These are phyloP conservation scores for Scutellaria galericulata DNA, from an alignment of 257 asterid genomes.

Conservation along the genomic window DNA sequence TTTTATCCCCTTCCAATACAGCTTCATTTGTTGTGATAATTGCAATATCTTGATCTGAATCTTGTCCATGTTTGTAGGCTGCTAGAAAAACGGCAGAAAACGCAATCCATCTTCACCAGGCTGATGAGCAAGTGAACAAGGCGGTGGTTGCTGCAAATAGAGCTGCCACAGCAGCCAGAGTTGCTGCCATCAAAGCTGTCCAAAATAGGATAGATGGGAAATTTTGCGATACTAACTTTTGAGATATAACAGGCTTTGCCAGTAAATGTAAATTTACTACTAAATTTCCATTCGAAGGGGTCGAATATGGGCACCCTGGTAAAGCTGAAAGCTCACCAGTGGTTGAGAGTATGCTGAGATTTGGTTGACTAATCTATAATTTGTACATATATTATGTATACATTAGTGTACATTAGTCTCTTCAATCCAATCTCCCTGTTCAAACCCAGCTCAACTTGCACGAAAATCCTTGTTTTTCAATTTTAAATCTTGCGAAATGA, in stretches of 20 bases:
- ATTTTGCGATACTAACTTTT: constrained; percentile 65
- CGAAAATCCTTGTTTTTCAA: not conserved
- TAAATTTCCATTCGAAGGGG: constrained; percentile 20
- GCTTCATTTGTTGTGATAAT: not conserved
- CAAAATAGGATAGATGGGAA: constrained; percentile 80
- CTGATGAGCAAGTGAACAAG: constrained; percentile 78
- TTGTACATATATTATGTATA: constrained; percentile 59
- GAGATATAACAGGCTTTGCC: constrained; percentile 3
- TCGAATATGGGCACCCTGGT: constrained; percentile 39
- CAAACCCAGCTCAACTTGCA: constrained; percentile 9
- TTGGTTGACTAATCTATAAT: constrained; percentile 44
- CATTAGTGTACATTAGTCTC: constrained; percentile 35
- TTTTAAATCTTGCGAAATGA: too few relatives aligned
- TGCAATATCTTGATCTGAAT: not conserved
- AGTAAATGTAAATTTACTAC: constrained; percentile 43
- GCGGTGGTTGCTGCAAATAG: constrained; percentile 76
- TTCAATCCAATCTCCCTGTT: not conserved
- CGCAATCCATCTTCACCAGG: constrained; percentile 52
- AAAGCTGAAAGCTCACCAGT: constrained; percentile 42
- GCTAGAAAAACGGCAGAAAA: constrained; percentile 76
- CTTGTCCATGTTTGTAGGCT: constrained; percentile 56
- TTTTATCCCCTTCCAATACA: not conserved
- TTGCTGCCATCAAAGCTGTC: constrained; percentile 93
- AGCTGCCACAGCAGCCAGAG: constrained; percentile 93
- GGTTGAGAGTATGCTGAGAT: constrained; percentile 39